Evolutionary conservation across 2,329 filamentous ascomycete genomes (phyloP).

Genomic region (Tolypocladium ophioglossoides): DNA sequence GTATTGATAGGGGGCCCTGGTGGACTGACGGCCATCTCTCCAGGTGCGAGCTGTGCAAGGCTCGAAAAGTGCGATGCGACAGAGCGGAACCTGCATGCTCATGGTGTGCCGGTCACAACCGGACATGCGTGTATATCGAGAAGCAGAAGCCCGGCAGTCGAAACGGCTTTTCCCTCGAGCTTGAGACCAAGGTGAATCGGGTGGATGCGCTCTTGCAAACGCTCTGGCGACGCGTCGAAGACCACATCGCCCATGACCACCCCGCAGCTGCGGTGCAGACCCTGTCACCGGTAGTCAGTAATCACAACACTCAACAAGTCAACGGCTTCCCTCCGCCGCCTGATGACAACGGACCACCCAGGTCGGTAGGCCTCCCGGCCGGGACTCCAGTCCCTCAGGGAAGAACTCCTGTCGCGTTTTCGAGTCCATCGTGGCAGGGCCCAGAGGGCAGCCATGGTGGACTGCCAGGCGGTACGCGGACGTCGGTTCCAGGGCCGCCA

Average conservation of each 20-base stretch:
- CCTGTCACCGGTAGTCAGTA: conserved; percentile 23
- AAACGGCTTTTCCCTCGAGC: conserved; percentile 51
- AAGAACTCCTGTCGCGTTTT: conserved; percentile 27
- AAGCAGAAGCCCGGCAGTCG: conserved; percentile 58
- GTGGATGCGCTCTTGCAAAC: conserved; percentile 36
- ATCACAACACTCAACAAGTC: conserved; percentile 20
- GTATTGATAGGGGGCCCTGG: not conserved
- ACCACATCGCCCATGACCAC: conserved; percentile 28
- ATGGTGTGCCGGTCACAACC: conserved; percentile 59
- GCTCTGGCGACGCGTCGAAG: conserved; percentile 29
- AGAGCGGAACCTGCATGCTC: conserved; percentile 52
- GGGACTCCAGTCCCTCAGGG: conserved; percentile 14
- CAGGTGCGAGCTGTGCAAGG: conserved; percentile 34
- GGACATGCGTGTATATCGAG: conserved; percentile 58
- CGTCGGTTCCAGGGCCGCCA: not conserved
- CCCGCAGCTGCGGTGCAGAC: conserved; percentile 7
- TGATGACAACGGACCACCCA: conserved; percentile 10
- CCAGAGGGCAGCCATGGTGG: conserved; percentile 18
- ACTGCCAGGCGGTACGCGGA: conserved; percentile 3
- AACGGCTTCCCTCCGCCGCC: conserved; percentile 14
- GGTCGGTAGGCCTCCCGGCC: conserved; percentile 5
- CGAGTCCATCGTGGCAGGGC: conserved; percentile 19
- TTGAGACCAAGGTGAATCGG: conserved; percentile 43
- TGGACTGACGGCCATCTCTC: not conserved
- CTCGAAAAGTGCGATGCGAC: conserved; percentile 37